These are phyloP conservation scores for Pleurotus pulmonarius DNA, from an alignment of 768 basidiomycete species.

Conservation along the genomic window DNA sequence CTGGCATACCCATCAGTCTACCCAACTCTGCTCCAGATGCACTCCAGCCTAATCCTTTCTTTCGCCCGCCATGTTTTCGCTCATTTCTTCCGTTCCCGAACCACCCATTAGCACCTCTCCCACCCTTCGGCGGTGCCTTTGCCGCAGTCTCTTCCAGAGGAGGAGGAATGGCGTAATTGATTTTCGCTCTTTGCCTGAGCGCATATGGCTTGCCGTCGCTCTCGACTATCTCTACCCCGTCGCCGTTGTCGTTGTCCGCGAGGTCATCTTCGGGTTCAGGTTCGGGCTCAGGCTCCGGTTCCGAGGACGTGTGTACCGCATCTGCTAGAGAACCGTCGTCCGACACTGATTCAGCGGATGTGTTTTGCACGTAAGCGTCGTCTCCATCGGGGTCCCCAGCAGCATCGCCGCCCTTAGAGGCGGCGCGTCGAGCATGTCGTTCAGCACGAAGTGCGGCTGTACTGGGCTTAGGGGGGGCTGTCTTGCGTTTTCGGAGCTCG, in stretches of 20 bases:
- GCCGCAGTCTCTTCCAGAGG: slow-evolving; percentile 68
- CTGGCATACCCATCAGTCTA: slow-evolving; percentile 71
- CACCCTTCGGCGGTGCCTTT: slow-evolving; percentile 29
- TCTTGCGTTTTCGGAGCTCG: slow-evolving; percentile 12
- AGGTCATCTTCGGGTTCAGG: slow-evolving; percentile 34
- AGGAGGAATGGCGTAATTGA: slow-evolving; percentile 82
- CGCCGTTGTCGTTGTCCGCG: slow-evolving; percentile 36
- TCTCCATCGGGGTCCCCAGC: slow-evolving; percentile 37
- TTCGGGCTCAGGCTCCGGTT: slow-evolving; percentile 29
- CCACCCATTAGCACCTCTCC: slow-evolving; percentile 26
- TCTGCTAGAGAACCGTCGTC: slow-evolving; percentile 62
- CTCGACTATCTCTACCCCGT: slow-evolving; percentile 42
- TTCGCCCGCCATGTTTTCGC: slow-evolving; percentile 4
- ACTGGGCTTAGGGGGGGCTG: slow-evolving; percentile 10
- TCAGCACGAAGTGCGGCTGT: slow-evolving; percentile 21
- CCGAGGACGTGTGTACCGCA: slow-evolving; percentile 41
- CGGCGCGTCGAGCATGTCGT: slow-evolving; percentile 25
- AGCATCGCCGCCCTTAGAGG: slow-evolving; percentile 5
- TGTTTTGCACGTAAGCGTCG: slow-evolving; percentile 44
- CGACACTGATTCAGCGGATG: slow-evolving; percentile 46
- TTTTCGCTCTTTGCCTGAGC: slow-evolving; percentile 58
- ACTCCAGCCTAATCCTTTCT: slow-evolving; percentile 70
- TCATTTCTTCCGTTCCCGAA: slow-evolving; percentile 24
- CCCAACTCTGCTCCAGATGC: slow-evolving; percentile 74
- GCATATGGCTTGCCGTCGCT: slow-evolving; percentile 59